Conservation (phyloP, 2,329 filamentous ascomycete genomes). For the Cladosporium halotolerans region DNA sequence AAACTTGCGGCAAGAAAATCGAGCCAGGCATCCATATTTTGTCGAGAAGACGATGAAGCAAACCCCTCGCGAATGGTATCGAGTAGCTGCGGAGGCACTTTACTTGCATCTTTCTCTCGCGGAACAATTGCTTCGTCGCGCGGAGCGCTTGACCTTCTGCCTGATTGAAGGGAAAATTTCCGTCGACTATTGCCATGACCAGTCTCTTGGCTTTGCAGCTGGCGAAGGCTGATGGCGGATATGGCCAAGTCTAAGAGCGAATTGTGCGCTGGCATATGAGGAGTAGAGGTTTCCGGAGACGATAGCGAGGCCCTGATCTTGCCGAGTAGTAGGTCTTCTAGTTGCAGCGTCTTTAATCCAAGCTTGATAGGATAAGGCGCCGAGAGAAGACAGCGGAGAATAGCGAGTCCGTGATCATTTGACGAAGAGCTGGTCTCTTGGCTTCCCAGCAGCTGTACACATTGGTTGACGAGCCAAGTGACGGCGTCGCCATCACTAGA, state of each 20-base stretch:
- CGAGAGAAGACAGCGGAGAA: conserved; percentile 11
- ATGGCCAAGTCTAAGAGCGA: neutral
- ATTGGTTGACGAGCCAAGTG: conserved; percentile 19
- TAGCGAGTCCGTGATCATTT: conserved; percentile 12
- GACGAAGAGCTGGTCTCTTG: neutral
- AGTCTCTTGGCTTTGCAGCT: neutral
- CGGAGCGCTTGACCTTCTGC: conserved; percentile 9
- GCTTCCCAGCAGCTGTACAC: conserved; percentile 15
- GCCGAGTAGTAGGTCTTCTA: conserved; percentile 3
- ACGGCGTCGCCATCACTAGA: conserved; percentile 15
- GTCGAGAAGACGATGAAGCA: conserved; percentile 63
- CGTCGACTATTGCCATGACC: neutral
- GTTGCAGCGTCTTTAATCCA: neutral
- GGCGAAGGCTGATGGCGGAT: conserved; percentile 2
- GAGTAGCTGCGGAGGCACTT: conserved; percentile 48
- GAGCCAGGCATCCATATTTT: conserved; percentile 87
- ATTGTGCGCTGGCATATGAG: neutral
- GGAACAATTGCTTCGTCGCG: neutral
- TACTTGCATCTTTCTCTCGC: neutral
- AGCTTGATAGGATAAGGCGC: conserved; percentile 3
- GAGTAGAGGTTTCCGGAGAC: neutral
- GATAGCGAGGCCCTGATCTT: conserved; percentile 3
- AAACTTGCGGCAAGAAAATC: conserved; percentile 76
- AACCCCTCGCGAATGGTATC: conserved; percentile 79
- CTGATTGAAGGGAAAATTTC: neutral